phyloP scores from a whole-genome alignment of 768 basidiomycete genomes.

The Mycena chlorophos region DNA sequence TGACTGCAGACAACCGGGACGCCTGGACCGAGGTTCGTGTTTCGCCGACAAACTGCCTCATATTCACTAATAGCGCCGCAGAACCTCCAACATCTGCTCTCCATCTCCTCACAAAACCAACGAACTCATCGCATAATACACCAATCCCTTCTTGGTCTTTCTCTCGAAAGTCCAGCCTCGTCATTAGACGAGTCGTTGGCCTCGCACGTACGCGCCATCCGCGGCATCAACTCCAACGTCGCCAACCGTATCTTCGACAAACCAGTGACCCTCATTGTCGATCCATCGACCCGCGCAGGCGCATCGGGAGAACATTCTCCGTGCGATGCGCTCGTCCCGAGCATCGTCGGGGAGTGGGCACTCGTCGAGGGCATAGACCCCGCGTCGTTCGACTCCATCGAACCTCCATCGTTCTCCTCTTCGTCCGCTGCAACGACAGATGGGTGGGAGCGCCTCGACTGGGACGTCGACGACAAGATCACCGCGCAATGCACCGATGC shows the following conservation, averaged over 20 bases:
- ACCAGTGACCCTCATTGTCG: slow-evolving; percentile 76
- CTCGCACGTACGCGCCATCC: slow-evolving; percentile 73
- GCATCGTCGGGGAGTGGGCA: slow-evolving; percentile 82
- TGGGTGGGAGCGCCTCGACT: slow-evolving; percentile 69
- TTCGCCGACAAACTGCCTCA: background rate
- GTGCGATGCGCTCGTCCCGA: slow-evolving; percentile 87
- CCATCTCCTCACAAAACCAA: slow-evolving; percentile 65
- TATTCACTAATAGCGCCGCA: slow-evolving; percentile 31
- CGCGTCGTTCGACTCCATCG: slow-evolving; percentile 36
- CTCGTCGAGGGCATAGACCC: slow-evolving; percentile 66
- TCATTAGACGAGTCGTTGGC: slow-evolving; percentile 48
- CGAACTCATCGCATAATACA: slow-evolving; percentile 63
- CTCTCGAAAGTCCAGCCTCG: slow-evolving; percentile 75
- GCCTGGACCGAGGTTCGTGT: slow-evolving; percentile 71
- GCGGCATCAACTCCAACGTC: slow-evolving; percentile 59
- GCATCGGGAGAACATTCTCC: slow-evolving; percentile 90
- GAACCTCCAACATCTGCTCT: slow-evolving; percentile 72
- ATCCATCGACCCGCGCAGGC: slow-evolving; percentile 81
- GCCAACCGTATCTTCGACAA: slow-evolving; percentile 93
- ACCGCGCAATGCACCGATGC: slow-evolving; percentile 59
- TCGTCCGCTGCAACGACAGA: slow-evolving; percentile 9
- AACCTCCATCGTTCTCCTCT: slow-evolving; percentile 17
- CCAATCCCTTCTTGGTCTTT: slow-evolving; percentile 75
- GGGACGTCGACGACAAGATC: slow-evolving; percentile 66
- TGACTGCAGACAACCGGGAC: slow-evolving; percentile 82